Base-by-base conservation (phyloP, 2,329 filamentous ascomycete genomes). In the Drechslerella coelobrocha region DNA sequence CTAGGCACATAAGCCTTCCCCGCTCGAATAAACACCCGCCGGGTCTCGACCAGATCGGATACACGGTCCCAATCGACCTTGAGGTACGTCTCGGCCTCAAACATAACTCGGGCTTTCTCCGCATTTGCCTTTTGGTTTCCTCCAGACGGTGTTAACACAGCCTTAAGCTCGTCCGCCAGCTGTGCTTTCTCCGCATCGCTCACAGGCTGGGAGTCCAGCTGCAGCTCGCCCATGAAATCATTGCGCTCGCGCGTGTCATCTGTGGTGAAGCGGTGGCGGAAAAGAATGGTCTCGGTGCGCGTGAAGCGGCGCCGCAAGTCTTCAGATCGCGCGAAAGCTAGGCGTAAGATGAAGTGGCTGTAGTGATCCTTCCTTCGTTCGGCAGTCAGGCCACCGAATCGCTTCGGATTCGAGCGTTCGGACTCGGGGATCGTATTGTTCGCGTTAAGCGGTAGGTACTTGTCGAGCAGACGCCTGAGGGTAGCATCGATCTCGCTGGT, bases 361-460 rank as follows among this genome's bases (percentile, higher is more conserved):
- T 97, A 99, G 80, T 99, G 94, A 76, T 99, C 94, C 78, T 94
- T 95, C 79, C 93, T 90, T 26, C 93, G 85, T 80, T 99, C 91
- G 45, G 79, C 37, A 4, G 31, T 57, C 2, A 68, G 17, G 3
- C 60, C 60, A 1, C 21, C 29, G 56, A 54, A 68, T 1, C 51
- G 43, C 10, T 52, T 56, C 1, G 65, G 52, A 26, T 60, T 59
- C 17, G 61, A 21, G 82, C 84, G 73, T 78, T 80, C 45, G 79
- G 83, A 81, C 9, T 80, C 79, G 12, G 82, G 81, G 21, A 82
- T 80, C 0, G 90, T 90, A 61, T 86, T 88, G 77, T 92, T 93
- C 45, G 89, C 84, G 72, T 88, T 86, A 17, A 97, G 86, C 0
- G 90, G 89, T 2, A 97, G 84, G 79, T 91, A 90, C 80, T 97